Evolutionary conservation across 805 yeast genomes (phyloP), one percentile per base, ranked within the genome.

Genomic region (Metschnikowia bowlesiae): DNA sequence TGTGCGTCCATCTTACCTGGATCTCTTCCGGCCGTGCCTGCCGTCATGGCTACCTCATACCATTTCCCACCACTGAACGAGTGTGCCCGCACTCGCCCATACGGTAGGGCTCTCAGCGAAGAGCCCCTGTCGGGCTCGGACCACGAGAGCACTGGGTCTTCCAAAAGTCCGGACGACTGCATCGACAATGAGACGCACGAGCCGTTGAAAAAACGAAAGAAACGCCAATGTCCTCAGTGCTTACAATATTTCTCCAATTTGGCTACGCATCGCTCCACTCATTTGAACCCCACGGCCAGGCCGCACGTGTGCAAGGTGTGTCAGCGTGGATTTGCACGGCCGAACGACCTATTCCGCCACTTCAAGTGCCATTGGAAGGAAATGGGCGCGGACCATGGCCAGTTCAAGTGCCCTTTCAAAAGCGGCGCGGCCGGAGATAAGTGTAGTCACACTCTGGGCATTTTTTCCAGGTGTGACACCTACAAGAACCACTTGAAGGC

Each of bases 401-500:
- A 87, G 32, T 90, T 82, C 71, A 81, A 81, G 62, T 90, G 97
- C 61, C 97, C 97, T 1, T 87, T 81, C 65, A 81, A 75, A 59
- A 56, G 66, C 60, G 66, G 47, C 56, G 30, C 52, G 51, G 33
- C 45, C 55, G 59, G 58, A 22, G 70, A 69, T 55, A 70, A 69
- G 55, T 71, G 77, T 54, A 89, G 96, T 63, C 97, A 90, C 64
- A 80, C 81, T 48, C 81, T 89, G 7, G 97, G 97, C 5, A 83
- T 87, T 31, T 90, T 90, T 61, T 83, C 90, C 10, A 76, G 97
- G 46, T 87, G 96, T 64, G 97, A 90, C 64, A 90, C 97, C 4
- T 90, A 82, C 70, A 90, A 90, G 63, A 90, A 90, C 68, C 97
- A 90, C 68, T 73, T 90, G 53, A 88, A 87, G 65, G 95, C 96